Percentiles rank a stretch among this genome's conserved stretches.
Conservation (phyloP, 2,329 filamentous ascomycete species). For the Hypoxylon sp. region DNA sequence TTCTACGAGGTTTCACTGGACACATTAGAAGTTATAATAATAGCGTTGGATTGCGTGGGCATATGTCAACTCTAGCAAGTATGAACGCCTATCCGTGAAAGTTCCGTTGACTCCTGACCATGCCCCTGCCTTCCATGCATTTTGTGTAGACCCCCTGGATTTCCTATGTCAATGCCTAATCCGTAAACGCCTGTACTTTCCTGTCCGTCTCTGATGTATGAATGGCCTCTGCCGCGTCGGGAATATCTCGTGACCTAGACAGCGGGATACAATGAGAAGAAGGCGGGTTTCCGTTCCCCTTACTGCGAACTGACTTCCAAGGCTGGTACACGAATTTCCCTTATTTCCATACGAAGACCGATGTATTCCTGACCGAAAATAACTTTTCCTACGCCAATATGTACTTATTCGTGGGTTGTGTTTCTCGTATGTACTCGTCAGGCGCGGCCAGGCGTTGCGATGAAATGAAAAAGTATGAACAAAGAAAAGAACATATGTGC, state of each 20-base stretch:
- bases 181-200: background rate
- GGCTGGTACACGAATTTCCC: background rate
- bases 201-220: constrained; percentile 9
- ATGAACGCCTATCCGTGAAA: background rate
- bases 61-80: constrained; percentile 4
- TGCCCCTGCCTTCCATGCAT: constrained; percentile 10
- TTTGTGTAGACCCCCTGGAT: constrained; percentile 15
- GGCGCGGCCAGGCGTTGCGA: constrained; percentile 23
- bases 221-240: background rate
- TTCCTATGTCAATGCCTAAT: background rate
- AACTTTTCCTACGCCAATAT: background rate
- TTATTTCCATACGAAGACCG: constrained; percentile 10
- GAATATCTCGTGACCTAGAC: background rate
- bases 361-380: constrained; percentile 2
- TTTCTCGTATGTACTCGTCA: constrained; percentile 15
- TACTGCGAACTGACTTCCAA: background rate
- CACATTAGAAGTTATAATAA: background rate
- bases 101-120: background rate
- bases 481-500: constrained; percentile 30
- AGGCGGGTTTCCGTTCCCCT: background rate
- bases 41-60: background rate
- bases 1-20: background rate
- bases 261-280: background rate
- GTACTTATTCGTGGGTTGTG: constrained; percentile 3
- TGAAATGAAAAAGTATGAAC: constrained; percentile 25